These are phyloP conservation scores for Microdochium paspali DNA, from an alignment of 2,329 filamentous ascomycete species.

Conservation along the genomic window DNA sequence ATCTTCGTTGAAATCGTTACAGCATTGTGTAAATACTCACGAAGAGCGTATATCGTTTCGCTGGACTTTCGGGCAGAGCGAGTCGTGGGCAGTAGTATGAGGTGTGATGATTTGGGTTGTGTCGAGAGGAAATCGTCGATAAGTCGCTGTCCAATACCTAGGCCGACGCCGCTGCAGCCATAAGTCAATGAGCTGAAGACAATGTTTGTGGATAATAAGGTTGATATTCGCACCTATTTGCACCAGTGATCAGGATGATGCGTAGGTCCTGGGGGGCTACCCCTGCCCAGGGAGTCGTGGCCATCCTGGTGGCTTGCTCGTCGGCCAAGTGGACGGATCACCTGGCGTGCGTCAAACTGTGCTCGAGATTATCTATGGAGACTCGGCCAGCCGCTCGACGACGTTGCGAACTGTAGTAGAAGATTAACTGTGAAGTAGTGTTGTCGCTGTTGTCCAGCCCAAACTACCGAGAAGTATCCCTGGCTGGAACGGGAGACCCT, in stretches of 20 bases:
- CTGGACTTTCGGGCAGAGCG: slow-evolving; percentile 65
- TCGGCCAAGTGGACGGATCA: not conserved
- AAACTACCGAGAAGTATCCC: no score
- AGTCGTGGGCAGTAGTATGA: slow-evolving; percentile 78
- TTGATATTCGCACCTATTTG: slow-evolving; percentile 59
- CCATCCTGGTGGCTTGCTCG: not conserved
- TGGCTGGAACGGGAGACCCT: no score
- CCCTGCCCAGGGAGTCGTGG: slow-evolving; percentile 21
- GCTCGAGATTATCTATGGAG: no score
- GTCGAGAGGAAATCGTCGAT: slow-evolving; percentile 81
- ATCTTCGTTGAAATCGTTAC: slow-evolving; percentile 28
- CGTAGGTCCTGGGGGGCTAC: slow-evolving; percentile 31
- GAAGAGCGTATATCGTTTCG: slow-evolving; percentile 58
- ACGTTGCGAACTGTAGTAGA: no score
- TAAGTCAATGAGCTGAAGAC: slow-evolving; percentile 15
- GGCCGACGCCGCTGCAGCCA: slow-evolving; percentile 66
- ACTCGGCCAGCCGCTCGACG: no score
- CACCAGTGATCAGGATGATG: slow-evolving; percentile 70
- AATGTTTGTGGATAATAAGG: not conserved
- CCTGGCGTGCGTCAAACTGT: no score
- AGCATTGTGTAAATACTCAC: slow-evolving; percentile 47
- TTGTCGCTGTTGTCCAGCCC: no score
- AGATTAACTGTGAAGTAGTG: no score
- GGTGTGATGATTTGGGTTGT: slow-evolving; percentile 54
- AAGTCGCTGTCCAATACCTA: slow-evolving; percentile 72